Evolutionary conservation across 805 yeast genomes (phyloP), one percentile per base, ranked within the genome.

Genomic region (Komagataella pastoris): DNA sequence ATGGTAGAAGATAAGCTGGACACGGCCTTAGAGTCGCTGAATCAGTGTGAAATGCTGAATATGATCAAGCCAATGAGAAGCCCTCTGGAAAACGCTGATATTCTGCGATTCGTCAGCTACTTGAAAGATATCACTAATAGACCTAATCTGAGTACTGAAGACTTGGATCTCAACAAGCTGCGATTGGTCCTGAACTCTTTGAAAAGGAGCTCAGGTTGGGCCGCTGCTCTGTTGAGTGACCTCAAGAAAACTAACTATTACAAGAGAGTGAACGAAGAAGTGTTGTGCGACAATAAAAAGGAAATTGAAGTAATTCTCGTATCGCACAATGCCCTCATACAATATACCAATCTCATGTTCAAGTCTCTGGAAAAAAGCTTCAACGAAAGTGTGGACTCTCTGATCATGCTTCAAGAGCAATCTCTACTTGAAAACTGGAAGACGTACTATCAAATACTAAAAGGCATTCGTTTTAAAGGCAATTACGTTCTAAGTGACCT

Each of bases 281-380:
- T 24, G 3, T 12, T 23, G 17, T 8, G 36, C 17, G 40, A 45
- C 10, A 47, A 43, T n/a, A 57, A 57, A 47, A 57, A 64, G 48
- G 72, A 71, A 49, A 66, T 76, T 48, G 72, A 72, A 55, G 62
- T 66, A 17, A 73, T 78, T n/a, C 67, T 79, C 58, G 70, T 72
- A 46, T 69, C 79, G 4, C 63, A 77, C 45, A 76, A 73, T 56
- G 73, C 74, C 2, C 65, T 79, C 8, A 72, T 76, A 51, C 81
- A 76, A 56, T 77, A 78, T 55, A 70, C 71, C 46, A 68, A 73
- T n/a, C 69, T 73, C 51, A 71, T 75, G 54, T 66, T 72, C 48
- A 66, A 66, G 48, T 70, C 69, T 1, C 65, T 73, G 2, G 79
- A 65, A 40, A 63, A 59, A 45, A 61, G 58, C 18, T 74, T 74